phyloP scores from a whole-genome alignment of 495 filamentous ascomycete species.

The Bacidia gigantensis region DNA sequence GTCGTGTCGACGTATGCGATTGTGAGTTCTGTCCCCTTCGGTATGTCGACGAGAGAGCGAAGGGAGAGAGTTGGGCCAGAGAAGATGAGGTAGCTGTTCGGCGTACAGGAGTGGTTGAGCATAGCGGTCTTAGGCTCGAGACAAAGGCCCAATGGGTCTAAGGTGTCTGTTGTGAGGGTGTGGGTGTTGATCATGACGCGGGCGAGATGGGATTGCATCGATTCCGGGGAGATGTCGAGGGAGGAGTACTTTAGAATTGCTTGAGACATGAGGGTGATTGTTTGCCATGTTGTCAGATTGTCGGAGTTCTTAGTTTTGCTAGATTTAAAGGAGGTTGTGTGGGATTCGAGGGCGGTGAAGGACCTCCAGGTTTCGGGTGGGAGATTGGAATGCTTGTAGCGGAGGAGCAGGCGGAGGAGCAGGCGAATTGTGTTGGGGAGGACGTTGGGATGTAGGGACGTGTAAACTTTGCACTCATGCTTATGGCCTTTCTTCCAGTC shows the following conservation, averaged over 20 bases:
- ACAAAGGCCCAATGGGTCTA: slow-evolving; percentile 48
- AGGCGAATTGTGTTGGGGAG: slow-evolving; percentile 45
- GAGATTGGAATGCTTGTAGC: slow-evolving; percentile 24
- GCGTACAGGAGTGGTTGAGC: slow-evolving; percentile 60
- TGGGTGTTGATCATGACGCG: slow-evolving; percentile 39
- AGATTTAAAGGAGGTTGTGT: slow-evolving; percentile 20
- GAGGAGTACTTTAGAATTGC: slow-evolving; percentile 40
- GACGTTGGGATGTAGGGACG: slow-evolving; percentile 31
- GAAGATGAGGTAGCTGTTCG: slow-evolving; percentile 52
- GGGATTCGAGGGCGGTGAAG: slow-evolving; percentile 34
- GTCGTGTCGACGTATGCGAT: slow-evolving; percentile 57
- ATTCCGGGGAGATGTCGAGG: slow-evolving; percentile 36
- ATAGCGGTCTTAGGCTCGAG: slow-evolving; percentile 38
- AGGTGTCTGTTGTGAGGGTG: slow-evolving; percentile 42
- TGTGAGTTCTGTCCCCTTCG: slow-evolving; percentile 46
- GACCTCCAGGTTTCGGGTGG: slow-evolving; percentile 25
- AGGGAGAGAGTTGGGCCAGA: slow-evolving; percentile 36
- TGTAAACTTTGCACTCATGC: slow-evolving; percentile 43
- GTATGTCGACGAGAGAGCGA: slow-evolving; percentile 34
- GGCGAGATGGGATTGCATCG: slow-evolving; percentile 44
- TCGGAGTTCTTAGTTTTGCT: slow-evolving; percentile 23
- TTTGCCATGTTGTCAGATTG: slow-evolving; percentile 27
- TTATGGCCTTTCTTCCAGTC: slow-evolving; percentile 50
- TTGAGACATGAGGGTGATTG: slow-evolving; percentile 38
- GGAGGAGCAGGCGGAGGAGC: slow-evolving; percentile 38